Evolutionary conservation across 2,329 filamentous ascomycete species (phyloP), one percentile per base, ranked within the genome.

Genomic region (Ceratocystis albifundus): DNA sequence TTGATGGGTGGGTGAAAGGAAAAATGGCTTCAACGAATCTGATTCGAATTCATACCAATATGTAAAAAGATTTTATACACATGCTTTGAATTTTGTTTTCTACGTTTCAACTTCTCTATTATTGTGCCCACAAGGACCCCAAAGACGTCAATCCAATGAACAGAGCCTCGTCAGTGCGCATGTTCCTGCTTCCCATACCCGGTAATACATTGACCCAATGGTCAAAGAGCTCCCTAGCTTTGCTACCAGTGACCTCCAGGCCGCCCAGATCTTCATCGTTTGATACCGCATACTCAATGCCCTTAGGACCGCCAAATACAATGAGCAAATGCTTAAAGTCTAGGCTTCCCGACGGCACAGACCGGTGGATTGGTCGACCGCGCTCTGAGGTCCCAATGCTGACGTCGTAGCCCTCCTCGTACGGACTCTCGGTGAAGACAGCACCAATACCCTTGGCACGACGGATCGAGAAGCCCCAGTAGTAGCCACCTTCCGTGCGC

Each of bases 311-410:
- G 20, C 90, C 90, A 73, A 95, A 90, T 0, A 91, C 87, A 36
- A 96, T 74, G 0, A 96, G 74, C 15, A 94, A 75, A 74, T 95
- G 90, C 68, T 85, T 83, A 74, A 89, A 90, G 41, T 65, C 67
- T 61, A 68, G 62, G 20, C 30, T 64, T 15, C 66, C 64, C 25
- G 65, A 57, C 0, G 78, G 78, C 67, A 81, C 82, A 1, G 74
- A 77, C 63, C 75, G 75, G n/a, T 75, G 77, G 20, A 80, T 74
- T 0, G 83, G 76, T 45, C 78, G 71, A 64, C 90, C 88, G 69
- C 88, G 84, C 76, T 95, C 90, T 2, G 89, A 93, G 0, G 90
- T 95, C 17, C 90, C 90, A 70, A 96, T 85, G 70, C 86, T 89
- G 66, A 92, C 71, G 74, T 95, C 89, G 75, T 96, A 96, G 12